Evolutionary conservation across 2,329 filamentous ascomycete species (phyloP).

Genomic region (Exophiala alcalophila): DNA sequence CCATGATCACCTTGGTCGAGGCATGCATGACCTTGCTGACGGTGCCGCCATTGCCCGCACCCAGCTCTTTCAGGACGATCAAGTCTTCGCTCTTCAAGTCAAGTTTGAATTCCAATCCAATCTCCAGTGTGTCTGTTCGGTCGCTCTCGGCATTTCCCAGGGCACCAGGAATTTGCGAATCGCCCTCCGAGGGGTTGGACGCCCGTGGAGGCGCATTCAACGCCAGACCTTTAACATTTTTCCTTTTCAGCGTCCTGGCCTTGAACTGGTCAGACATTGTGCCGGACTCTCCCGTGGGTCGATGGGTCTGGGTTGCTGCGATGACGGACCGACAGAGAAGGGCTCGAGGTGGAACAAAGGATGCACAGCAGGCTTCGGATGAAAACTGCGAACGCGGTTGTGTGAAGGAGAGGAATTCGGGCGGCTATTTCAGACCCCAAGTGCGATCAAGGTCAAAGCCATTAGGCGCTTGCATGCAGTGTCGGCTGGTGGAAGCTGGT

Average conservation of each 20-base stretch:
- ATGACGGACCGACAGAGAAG: not conserved
- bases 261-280: slow-evolving; percentile 61
- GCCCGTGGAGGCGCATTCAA: slow-evolving; percentile 72
- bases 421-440: slow-evolving; percentile 22
- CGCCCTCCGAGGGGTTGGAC: slow-evolving; percentile 69
- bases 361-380: slow-evolving; percentile 7
- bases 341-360: slow-evolving; percentile 6
- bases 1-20: slow-evolving; percentile 94
- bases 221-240: slow-evolving; percentile 96
- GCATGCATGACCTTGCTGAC: slow-evolving; percentile 97
- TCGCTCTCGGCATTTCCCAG: slow-evolving; percentile 58
- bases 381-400: slow-evolving; percentile 6
- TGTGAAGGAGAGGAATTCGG: slow-evolving; percentile 9
- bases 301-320: slow-evolving; percentile 1
- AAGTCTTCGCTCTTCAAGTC: slow-evolving; percentile 90
- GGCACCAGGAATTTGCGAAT: slow-evolving; percentile 60
- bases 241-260: slow-evolving; percentile 87
- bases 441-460: slow-evolving; percentile 12
- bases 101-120: slow-evolving; percentile 94
- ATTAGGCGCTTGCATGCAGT: slow-evolving; percentile 16
- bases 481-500: slow-evolving; percentile 1
- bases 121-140: slow-evolving; percentile 74
- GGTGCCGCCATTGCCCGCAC: slow-evolving; percentile 93
- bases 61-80: slow-evolving; percentile 88
- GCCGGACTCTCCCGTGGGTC: not conserved